phyloP scores from a whole-genome alignment of 345 rosid species.

The Heritiera fomes region DNA sequence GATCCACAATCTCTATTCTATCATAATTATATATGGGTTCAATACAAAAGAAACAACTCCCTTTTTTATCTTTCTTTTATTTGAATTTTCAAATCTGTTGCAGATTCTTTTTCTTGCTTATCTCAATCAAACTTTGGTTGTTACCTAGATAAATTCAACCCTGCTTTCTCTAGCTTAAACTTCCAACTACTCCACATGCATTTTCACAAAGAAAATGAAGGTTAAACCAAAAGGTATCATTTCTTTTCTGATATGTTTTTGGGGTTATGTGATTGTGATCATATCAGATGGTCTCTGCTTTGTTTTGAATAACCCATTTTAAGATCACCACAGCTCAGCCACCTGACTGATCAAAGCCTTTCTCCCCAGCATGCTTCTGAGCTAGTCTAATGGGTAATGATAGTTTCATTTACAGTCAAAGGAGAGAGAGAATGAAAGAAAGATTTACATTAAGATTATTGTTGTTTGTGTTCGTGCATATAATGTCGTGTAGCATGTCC shows the following conservation, averaged over 20 bases:
- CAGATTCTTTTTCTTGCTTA: constrained; percentile 16
- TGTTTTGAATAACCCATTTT: constrained; percentile 14
- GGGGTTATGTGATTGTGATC: constrained; percentile 5
- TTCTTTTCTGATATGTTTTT: not conserved
- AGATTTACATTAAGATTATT: not conserved
- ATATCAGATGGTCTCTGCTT: not conserved
- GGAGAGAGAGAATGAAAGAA: not conserved
- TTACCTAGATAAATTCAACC: constrained; percentile 29
- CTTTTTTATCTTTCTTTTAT: not conserved
- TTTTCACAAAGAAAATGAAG: constrained; percentile 1
- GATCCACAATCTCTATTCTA: constrained; percentile 41
- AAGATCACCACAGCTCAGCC: not conserved
- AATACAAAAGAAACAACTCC: not conserved
- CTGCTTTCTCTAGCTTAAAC: not conserved
- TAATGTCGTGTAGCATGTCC: constrained; percentile 30
- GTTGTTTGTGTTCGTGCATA: not conserved
- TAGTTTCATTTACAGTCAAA: not conserved
- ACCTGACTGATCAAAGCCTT: not conserved
- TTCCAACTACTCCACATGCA: constrained; percentile 44
- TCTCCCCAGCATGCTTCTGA: not conserved
- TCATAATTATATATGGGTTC: not conserved
- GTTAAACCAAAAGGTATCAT: not conserved
- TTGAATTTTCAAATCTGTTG: constrained; percentile 20
- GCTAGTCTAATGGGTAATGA: not conserved
- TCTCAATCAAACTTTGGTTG: not conserved